Evolutionary conservation across 331 rosid genomes (phyloP).

Genomic region (Ulmus americana): DNA sequence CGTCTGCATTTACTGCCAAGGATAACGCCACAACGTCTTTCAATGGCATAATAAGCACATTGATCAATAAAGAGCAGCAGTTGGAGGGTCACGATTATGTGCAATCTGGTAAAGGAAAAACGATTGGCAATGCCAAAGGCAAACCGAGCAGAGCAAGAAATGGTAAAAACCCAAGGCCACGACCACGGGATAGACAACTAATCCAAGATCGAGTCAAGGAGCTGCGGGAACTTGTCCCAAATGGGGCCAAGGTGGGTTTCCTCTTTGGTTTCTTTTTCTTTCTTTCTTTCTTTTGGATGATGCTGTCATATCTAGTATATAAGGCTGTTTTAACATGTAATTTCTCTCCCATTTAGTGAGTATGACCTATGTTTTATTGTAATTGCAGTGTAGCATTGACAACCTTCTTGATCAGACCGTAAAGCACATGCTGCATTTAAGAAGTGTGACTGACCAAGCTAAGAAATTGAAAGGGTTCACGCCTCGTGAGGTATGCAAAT

Average conservation of each 20-base stretch:
- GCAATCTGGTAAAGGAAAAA: constrained; percentile 33
- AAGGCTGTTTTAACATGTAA: not conserved
- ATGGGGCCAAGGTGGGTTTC: constrained; percentile 53
- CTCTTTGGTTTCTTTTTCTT: not conserved
- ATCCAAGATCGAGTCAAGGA: constrained; percentile 89
- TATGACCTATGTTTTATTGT: constrained; percentile 11
- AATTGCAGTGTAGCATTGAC: constrained; percentile 84
- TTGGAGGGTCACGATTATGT: constrained; percentile 20
- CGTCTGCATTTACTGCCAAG: constrained; percentile 19
- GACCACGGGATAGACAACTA: constrained; percentile 89
- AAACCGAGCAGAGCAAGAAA: constrained; percentile 37
- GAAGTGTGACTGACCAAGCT: constrained; percentile 56
- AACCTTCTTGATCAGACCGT: constrained; percentile 72
- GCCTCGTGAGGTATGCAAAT: constrained; percentile 40
- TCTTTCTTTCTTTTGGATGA: constrained; percentile 10
- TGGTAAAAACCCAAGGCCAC: constrained; percentile 37
- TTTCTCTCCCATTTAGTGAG: not conserved
- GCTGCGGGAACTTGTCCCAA: constrained; percentile 80
- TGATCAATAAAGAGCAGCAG: constrained; percentile 26
- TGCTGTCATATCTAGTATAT: no score
- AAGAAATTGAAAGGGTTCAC: constrained; percentile 50
- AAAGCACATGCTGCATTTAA: constrained; percentile 67
- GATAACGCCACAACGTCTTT: constrained; percentile 34
- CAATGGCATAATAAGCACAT: constrained; percentile 27
- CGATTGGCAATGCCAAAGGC: constrained; percentile 21